Evolutionary conservation across 176 grass and related monocot species (phyloP), one percentile per base, ranked within the genome.

Genomic region (Cocos nucifera): DNA sequence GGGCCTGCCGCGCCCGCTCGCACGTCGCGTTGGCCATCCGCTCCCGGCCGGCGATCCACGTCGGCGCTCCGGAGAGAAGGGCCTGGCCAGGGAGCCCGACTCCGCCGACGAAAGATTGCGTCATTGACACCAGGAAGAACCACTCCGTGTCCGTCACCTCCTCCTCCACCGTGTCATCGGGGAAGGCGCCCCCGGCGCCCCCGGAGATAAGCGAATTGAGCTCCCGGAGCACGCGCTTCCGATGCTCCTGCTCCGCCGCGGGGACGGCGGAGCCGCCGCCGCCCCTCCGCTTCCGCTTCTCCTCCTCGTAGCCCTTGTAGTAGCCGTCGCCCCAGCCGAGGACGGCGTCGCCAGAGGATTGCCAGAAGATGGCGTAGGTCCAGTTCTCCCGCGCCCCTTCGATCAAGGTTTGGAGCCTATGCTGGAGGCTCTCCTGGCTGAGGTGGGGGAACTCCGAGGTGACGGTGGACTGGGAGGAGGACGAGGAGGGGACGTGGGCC

Each of bases 341-440:
- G 14, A 27, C 15, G 15, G 49, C 14, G 6, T 10, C 4, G 3
- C 12, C n/a, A 15, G 63, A 9, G 15, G 49, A 53, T 22, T 53
- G 22, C 63, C 63, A 65, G 63, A 65, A 65, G 63, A 65, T 53
- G 63, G 63, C 63, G 2, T 65, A 65, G 4, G 63, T 65, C 63
- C 63, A 65, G 15, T 7, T 65, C 5, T 53, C 15, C 1, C 21
- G 15, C 1, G 17, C 4, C 3, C 44, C 48, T 3, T 65, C 63
- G 12, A 65, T 23, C 5, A 65, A 14, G 17, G 49, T 26, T 12
- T 22, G 63, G 15, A 65, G 63, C 39, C 63, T 7, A 17, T 50
- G 63, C 22, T 51, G 63, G 7, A 65, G 63, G 49, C 3, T 53
- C 44, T 26, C 49, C 22, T 15, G 6, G 16, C 5, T 35, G 60